Evolutionary conservation across 768 basidiomycete species (phyloP), one percentile per base, ranked within the genome.

Genomic region (Strobilomyces echinocephalus): DNA sequence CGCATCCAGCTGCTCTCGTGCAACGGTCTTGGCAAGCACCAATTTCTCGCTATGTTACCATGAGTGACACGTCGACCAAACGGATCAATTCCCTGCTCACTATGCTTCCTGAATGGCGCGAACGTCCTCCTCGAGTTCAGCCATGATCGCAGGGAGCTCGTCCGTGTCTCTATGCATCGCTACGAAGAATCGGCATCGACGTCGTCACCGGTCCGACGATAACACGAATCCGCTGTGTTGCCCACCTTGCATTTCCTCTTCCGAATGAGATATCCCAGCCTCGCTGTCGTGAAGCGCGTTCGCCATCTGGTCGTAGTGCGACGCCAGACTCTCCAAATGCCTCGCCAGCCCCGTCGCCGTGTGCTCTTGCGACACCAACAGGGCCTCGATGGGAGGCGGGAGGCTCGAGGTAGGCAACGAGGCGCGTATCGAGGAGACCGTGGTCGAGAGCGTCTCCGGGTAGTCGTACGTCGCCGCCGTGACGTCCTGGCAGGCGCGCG

Each of bases 111-210:
- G 75, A 50, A 91, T 82, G 7, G 73, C 66, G n/a, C 60, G 59
- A 11, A 79, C 73, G 54, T 76, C 75, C 35, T 80, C 79, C 58
- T 91, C 84, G 38, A 92, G 65, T 58, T 92, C 91, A 3, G 73
- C 65, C 71, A 93, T 81, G 48, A 93, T 89, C 5, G 77, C 73
- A 4, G 86, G 85, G 7, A 93, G 73, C 63, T 91, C 89, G 10
- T 86, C 79, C 1, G 87, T 88, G 64, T 93, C 90, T 38, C 88
- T 77, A 59, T 85, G 81, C 84, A 93, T 91, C 28, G 82, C 91
- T 90, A 49, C 9, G 30, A 50, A 8, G 30, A n/a, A 24, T 24
- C 34, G 30, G 28, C 11, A 44, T 59, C 34, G 20, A 33, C n/a
- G 34, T 14, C n/a, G 34, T 8, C n/a, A n/a, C n/a, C n/a, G n/a